Conservation (phyloP, 306 rosid species). For the Cajanus cajan region DNA sequence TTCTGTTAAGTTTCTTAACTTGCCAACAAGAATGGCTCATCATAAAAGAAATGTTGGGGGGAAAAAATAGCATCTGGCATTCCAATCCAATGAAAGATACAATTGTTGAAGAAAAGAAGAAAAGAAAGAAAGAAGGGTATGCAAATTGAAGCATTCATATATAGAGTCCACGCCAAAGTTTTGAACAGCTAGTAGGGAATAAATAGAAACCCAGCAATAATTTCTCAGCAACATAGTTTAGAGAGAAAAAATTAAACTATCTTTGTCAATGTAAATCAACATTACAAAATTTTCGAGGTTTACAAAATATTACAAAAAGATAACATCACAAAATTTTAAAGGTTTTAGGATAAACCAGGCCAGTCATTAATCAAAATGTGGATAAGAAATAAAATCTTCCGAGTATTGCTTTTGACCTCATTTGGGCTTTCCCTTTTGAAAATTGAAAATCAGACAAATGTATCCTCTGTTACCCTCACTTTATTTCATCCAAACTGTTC, state of each 20-base stretch:
- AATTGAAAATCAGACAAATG: neutral
- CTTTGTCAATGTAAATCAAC: slow-evolving; percentile 3
- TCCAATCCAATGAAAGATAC: neutral
- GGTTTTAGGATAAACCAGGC: neutral
- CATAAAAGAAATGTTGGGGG: neutral
- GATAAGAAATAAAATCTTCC: neutral
- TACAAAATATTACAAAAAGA: too few species aligned
- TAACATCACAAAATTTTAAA: neutral
- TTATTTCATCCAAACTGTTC: neutral
- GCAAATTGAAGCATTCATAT: neutral
- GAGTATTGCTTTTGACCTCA: neutral
- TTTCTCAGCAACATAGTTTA: neutral
- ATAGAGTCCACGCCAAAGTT: neutral
- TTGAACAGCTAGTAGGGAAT: neutral
- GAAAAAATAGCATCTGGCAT: neutral
- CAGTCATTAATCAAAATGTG: neutral
- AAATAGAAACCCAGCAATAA: neutral
- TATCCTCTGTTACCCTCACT: neutral
- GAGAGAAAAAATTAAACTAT: neutral
- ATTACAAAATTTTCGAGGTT: neutral
- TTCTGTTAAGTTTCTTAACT: neutral
- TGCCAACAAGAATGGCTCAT: neutral
- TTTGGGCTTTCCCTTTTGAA: neutral
- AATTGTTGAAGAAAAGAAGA: neutral
- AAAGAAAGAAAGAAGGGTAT: neutral